Percentiles rank a stretch among this genome's conserved stretches.
Evolutionary conservation across 108 stramenopile genomes (phyloP).

Genomic region (Cyclotella sp.): DNA sequence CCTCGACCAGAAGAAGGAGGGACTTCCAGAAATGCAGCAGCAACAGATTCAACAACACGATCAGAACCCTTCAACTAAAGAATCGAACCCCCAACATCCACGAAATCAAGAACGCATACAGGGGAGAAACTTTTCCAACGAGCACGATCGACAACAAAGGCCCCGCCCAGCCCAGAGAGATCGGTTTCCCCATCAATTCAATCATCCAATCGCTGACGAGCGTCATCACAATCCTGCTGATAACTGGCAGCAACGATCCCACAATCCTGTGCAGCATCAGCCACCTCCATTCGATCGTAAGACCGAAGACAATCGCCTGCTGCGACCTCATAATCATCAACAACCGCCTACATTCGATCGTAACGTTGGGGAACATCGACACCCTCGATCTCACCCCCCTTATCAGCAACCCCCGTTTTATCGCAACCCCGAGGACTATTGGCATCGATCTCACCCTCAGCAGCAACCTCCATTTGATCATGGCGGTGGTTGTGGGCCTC

Average conservation of each 20-base stretch:
- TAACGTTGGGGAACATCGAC: background rate
- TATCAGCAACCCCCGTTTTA: no score
- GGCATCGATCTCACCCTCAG: background rate
- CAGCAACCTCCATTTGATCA: constrained; percentile 6
- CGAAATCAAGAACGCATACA: background rate
- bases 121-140: background rate
- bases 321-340: background rate
- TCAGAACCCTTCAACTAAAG: background rate
- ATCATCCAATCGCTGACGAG: background rate
- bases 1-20: background rate
- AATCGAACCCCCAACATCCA: background rate
- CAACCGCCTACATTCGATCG: background rate
- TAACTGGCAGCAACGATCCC: background rate
- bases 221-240: background rate
- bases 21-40: background rate
- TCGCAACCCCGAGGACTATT: no score
- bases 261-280: background rate
- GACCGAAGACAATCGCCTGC: background rate
- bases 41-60: background rate
- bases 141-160: background rate
- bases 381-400: no score
- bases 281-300: constrained; percentile 1
- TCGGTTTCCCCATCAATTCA: background rate
- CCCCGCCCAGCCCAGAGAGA: background rate
- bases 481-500: background rate